phyloP scores from a whole-genome alignment of 352 stramenopile species.

The Lagenidium giganteum region DNA sequence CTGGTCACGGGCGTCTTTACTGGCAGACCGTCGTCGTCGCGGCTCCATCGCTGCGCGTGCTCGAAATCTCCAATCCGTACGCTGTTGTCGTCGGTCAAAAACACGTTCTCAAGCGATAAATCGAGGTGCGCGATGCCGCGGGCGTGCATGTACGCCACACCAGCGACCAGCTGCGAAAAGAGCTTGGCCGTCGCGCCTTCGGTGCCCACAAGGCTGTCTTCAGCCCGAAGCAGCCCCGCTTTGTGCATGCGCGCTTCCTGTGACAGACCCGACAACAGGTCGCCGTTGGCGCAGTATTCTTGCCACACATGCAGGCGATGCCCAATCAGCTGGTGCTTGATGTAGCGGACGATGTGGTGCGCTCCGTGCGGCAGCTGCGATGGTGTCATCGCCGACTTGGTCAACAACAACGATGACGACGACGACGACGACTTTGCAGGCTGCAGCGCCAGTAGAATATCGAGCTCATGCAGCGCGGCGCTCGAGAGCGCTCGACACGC shows the following conservation, averaged over 20 bases:
- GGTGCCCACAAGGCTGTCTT: constrained; percentile 25
- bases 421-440: not conserved
- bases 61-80: constrained; percentile 89
- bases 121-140: constrained; percentile 89
- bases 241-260: constrained; percentile 38
- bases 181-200: constrained; percentile 32
- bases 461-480: constrained; percentile 56
- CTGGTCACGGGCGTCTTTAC: not conserved
- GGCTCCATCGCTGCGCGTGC: constrained; percentile 47
- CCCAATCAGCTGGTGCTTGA: constrained; percentile 36
- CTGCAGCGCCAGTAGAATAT: constrained; percentile 50
- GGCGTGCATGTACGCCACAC: constrained; percentile 82
- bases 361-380: not conserved
- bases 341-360: constrained; percentile 44
- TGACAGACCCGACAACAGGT: constrained; percentile 50
- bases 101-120: constrained; percentile 93
- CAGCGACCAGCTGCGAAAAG: constrained; percentile 75
- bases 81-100: constrained; percentile 81
- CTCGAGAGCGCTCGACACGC: constrained; percentile 15
- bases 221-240: constrained; percentile 22
- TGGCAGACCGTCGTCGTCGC: constrained; percentile 16
- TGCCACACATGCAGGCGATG: constrained; percentile 55
- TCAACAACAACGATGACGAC: no score
- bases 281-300: constrained; percentile 61
- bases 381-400: no score